Base-by-base conservation (phyloP, 2,329 filamentous ascomycete species). In the Chaetothyriales sp. region DNA sequence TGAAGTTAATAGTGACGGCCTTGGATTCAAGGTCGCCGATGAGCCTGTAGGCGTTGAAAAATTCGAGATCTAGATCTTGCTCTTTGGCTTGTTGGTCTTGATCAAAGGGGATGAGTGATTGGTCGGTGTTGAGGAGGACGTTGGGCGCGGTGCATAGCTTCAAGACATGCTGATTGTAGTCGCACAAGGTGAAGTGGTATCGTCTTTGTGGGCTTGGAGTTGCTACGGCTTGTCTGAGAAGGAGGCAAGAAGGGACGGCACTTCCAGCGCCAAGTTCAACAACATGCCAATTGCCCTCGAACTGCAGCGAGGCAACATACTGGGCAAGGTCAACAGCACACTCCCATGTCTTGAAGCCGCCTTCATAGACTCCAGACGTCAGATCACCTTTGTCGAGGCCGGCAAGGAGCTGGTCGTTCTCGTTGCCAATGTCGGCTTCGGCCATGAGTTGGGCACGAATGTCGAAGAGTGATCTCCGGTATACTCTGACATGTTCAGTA, bases 271-370 rank as follows among this genome's bases (percentile, higher is more conserved):
- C 80, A 43, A 83, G 70, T 70, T 79, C 74, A 28, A 61, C 43
- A 18, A 57, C 44, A 33, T 58, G 75, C 33, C 33, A 40, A 40
- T 15, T 40, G 33, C 33, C 33, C 33, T 40, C 33, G 33, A 40
- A 40, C 15, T 40, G 33, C 10, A 15, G 33, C 33, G 19, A 29
- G 44, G 10, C 33, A 15, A 40, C 33, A 40, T 40, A 40, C 33
- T 40, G 72, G 0, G 76, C 78, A 10, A 83, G 70, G 59, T 83
- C 79, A 44, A 81, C 58, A 9, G 77, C 75, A 64, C 80, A 82
- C 66, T 83, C 80, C 80, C 80, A 83, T 18, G 79, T 83, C 50
- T 83, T 83, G 67, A 82, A 82, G 4, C 80, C 80, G 55, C 80
- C 80, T 67, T 83, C 80, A 62, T 83, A 83, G 60, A 83, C 68